Base-by-base conservation (phyloP, 2,329 filamentous ascomycete genomes). In the Cladosporium sp. region DNA sequence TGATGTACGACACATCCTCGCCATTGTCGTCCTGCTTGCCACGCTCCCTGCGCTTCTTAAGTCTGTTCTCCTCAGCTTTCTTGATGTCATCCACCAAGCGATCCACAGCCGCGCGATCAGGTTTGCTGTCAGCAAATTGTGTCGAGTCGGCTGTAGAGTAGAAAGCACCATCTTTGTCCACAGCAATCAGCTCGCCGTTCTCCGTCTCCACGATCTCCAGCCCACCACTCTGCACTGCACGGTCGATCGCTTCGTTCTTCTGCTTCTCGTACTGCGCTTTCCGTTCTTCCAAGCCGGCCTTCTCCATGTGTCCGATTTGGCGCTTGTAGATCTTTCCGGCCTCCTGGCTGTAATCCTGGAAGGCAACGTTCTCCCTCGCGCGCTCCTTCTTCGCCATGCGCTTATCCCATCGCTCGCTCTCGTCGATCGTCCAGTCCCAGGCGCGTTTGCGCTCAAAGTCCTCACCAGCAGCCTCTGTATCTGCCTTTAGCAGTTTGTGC, bases 341-440 rank as follows among this genome's bases (percentile, higher is more conserved):
- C 78, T 97, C 93, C 73, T 92, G 88, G 6, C 87, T 86, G 80
- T 96, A 96, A 78, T 98, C 93, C 74, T 91, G 87, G 80, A 99
- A 99, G 2, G 92, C 91, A 67, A 93, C 92, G 78, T 94, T 89
- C 77, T 97, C 92, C 68, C 91, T 86, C 74, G 91, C 90, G 21
- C 87, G 86, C 66, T 88, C 87, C 81, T 93, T 96, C 85, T 96
- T 96, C 74, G 90, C 91, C 78, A 96, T 82, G 36, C 93, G 89
- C 81, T 90, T 90, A 79, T 99, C 95, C 95, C 95, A 99, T 71
- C 86, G 88, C 81, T 97, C 95, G 72, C 88, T 91, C 80, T 99
- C 95, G 70, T 99, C 95, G 7, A 94, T 83, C 0, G 95, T 99
- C 92, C 95, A 99, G 81, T 98, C 95, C 95, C 95, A 99, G 1